Percentiles rank a stretch among this genome's conserved stretches.
Evolutionary conservation across 257 asterid species (phyloP).

Genomic region (Solanum virginianum): DNA sequence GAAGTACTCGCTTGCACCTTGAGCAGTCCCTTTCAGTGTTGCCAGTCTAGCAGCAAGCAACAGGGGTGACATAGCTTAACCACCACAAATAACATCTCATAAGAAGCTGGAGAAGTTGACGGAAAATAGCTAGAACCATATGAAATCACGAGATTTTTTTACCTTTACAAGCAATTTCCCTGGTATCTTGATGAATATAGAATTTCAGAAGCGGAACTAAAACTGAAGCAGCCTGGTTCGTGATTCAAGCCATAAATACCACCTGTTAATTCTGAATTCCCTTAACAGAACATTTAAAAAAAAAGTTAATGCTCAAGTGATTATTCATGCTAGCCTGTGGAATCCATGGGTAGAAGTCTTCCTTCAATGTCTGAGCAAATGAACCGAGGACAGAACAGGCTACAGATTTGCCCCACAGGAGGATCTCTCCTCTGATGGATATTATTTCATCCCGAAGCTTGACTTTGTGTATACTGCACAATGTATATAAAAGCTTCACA

Average conservation of each 20-base stretch:
- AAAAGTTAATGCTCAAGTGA: background rate
- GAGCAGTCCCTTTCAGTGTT: slow-evolving; percentile 73
- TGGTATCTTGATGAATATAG: slow-evolving; percentile 80
- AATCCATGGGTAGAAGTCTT: background rate
- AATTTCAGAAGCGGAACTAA: slow-evolving; percentile 82
- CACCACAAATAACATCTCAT: slow-evolving; percentile 19
- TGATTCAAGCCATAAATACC: background rate
- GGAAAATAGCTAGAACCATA: background rate
- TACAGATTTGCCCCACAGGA: slow-evolving; percentile 16
- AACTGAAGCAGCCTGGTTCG: slow-evolving; percentile 73
- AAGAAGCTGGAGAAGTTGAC: background rate
- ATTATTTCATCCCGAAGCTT: background rate
- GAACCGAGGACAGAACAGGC: slow-evolving; percentile 89
- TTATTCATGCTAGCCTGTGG: background rate
- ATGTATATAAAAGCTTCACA: background rate
- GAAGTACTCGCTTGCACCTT: slow-evolving; percentile 64
- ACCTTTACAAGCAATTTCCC: slow-evolving; percentile 84
- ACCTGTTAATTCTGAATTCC: background rate
- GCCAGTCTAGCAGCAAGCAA: slow-evolving; percentile 77
- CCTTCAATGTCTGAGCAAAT: slow-evolving; percentile 49
- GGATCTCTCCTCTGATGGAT: background rate
- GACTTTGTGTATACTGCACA: background rate
- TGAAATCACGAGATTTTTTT: slow-evolving; percentile 7
- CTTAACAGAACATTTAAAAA: background rate
- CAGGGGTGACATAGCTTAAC: slow-evolving; percentile 78